Conservation (phyloP, 176 grass and related monocot genomes). For the Rhynchospora breviuscula region DNA sequence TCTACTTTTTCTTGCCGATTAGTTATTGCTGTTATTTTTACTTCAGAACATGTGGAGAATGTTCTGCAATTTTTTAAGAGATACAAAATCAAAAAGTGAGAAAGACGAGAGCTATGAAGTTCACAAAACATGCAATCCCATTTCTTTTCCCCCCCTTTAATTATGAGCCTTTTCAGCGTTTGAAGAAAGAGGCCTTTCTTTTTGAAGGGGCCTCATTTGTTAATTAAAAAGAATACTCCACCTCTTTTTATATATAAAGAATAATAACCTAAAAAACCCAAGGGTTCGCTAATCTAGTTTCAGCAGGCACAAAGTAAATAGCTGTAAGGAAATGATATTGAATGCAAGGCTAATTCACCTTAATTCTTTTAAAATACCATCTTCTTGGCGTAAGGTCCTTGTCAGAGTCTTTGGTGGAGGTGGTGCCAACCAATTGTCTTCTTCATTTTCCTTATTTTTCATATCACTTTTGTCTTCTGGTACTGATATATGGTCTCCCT, state of each 20-base stretch:
- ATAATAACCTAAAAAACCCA: neutral
- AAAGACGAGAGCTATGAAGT: neutral
- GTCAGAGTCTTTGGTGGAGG: slow-evolving; percentile 40
- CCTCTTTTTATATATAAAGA: neutral
- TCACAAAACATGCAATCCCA: too few species aligned
- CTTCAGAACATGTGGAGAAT: neutral
- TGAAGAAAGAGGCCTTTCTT: neutral
- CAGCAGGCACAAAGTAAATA: neutral
- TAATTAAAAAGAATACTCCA: neutral
- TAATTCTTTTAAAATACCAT: slow-evolving; percentile 37
- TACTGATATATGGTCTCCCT: slow-evolving; percentile 23
- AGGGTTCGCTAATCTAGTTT: neutral
- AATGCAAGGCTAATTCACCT: slow-evolving; percentile 38
- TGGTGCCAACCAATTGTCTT: slow-evolving; percentile 73
- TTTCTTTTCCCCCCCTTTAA: too few species aligned
- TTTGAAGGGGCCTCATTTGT: neutral
- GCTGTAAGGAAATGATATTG: neutral
- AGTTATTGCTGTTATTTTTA: neutral
- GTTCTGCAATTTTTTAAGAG: neutral
- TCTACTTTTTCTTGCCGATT: neutral
- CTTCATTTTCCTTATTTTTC: slow-evolving; percentile 25
- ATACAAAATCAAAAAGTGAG: neutral
- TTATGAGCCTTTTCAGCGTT: too few species aligned
- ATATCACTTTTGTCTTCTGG: slow-evolving; percentile 21
- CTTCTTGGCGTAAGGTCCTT: neutral